These are phyloP conservation scores for Cercospora sp. DNA, from an alignment of 2,329 filamentous ascomycete genomes.

Conservation along the genomic window DNA sequence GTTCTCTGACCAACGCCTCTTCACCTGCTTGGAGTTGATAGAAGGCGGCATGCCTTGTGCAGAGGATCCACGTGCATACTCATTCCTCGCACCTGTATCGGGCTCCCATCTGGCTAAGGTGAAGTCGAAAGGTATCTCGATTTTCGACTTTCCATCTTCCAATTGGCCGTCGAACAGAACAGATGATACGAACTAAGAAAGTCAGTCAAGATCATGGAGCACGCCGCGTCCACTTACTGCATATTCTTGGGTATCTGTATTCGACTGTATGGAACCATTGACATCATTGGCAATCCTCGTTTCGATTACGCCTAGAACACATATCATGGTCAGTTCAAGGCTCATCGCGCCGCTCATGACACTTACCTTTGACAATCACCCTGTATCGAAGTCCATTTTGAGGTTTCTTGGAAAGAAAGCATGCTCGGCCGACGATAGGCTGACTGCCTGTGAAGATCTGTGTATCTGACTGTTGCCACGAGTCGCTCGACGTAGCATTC, in stretches of 20 bases:
- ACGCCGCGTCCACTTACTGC: neutral
- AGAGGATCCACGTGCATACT: neutral
- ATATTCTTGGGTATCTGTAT: neutral
- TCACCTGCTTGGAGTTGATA: slow-evolving; percentile 16
- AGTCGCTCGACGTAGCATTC: neutral
- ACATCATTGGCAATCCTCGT: neutral
- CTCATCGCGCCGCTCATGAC: neutral
- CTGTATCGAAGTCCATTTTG: slow-evolving; percentile 16
- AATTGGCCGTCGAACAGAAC: slow-evolving; percentile 14
- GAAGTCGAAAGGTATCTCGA: slow-evolving; percentile 21
- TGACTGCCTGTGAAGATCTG: slow-evolving; percentile 15
- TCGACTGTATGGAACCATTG: neutral
- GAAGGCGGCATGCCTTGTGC: slow-evolving; percentile 15
- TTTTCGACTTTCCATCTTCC: neutral
- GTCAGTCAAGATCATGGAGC: neutral
- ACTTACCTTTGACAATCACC: slow-evolving; percentile 18
- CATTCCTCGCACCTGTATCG: neutral
- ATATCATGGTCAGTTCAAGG: neutral
- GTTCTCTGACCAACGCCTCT: slow-evolving; percentile 18
- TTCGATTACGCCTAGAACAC: neutral
- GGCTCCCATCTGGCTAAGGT: slow-evolving; percentile 1
- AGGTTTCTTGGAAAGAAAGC: slow-evolving; percentile 17
- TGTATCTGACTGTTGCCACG: neutral
- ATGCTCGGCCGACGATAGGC: slow-evolving; percentile 17
- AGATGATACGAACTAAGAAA: slow-evolving; percentile 17